Conservation (phyloP, 768 basidiomycete species). For the Lactarius evosmus region DNA sequence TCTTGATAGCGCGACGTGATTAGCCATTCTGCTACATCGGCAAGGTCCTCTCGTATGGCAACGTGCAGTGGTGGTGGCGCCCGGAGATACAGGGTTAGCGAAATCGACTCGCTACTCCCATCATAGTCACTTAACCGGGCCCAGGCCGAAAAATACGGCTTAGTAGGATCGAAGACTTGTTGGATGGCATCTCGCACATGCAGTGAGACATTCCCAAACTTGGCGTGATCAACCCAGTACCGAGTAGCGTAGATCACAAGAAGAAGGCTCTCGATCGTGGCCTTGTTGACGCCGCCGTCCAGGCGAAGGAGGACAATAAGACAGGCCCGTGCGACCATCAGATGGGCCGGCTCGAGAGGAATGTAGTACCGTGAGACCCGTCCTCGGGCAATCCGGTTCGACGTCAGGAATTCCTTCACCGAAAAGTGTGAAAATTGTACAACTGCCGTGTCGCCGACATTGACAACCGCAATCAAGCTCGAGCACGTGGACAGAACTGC, state of each 20-base stretch:
- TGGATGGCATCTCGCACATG: neutral
- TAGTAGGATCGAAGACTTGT: neutral
- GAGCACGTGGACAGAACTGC: conserved; percentile 8
- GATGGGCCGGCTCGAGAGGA: neutral
- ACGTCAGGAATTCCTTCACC: neutral
- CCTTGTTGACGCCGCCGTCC: conserved; percentile 2
- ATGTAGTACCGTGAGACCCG: neutral
- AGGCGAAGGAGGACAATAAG: neutral
- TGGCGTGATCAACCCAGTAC: neutral
- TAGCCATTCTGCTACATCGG: neutral
- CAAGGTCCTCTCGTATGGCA: neutral
- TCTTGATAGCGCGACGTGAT: neutral
- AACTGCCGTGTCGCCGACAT: neutral
- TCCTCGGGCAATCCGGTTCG: neutral
- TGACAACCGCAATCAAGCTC: neutral
- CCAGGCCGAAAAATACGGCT: neutral
- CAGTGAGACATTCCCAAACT: neutral
- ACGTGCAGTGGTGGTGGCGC: neutral
- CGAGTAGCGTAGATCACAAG: conserved; percentile 3
- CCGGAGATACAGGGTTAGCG: neutral
- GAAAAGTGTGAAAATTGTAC: no score
- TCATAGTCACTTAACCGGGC: neutral
- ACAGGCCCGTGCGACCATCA: neutral
- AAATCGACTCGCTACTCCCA: neutral
- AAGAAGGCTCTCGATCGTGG: neutral